Conservation (phyloP, 345 rosid species). For the Eucalyptus regnans region DNA sequence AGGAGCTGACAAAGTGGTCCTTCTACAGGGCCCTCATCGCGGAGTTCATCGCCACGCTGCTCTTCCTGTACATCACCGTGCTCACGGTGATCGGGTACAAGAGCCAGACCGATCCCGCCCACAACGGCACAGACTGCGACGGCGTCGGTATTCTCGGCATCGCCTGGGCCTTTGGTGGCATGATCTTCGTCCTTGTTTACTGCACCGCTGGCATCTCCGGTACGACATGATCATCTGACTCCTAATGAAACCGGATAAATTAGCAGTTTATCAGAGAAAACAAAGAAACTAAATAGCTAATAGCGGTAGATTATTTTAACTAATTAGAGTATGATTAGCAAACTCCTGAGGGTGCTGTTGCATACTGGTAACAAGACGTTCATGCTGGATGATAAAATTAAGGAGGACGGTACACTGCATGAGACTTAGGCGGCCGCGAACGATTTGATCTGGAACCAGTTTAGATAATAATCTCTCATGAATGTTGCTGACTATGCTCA, state of each 20-base stretch:
- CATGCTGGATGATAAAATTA: not conserved
- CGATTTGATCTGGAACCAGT: not conserved
- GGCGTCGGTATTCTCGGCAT: constrained; percentile 88
- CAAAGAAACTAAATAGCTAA: not conserved
- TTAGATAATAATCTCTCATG: not conserved
- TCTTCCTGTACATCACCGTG: constrained; percentile 64
- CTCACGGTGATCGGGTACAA: constrained; percentile 81
- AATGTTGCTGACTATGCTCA: not conserved
- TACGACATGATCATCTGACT: not conserved
- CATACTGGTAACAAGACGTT: not conserved
- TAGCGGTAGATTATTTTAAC: not conserved
- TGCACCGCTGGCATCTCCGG: constrained; percentile 96
- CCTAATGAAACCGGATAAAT: not conserved
- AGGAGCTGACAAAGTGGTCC: constrained; percentile 61
- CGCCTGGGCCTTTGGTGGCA: constrained; percentile 97
- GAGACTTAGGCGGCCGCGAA: not conserved
- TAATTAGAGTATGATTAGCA: not conserved
- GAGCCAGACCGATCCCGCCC: constrained; percentile 21
- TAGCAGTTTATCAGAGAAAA: not conserved
- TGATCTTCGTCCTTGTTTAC: constrained; percentile 91
- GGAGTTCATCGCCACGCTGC: constrained; percentile 77
- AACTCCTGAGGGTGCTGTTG: not conserved
- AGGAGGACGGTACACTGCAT: not conserved
- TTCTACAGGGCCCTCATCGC: constrained; percentile 74
- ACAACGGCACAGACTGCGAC: constrained; percentile 27